These are phyloP conservation scores for Claviceps paspali DNA, from an alignment of 2,329 filamentous ascomycete genomes.

Conservation along the genomic window DNA sequence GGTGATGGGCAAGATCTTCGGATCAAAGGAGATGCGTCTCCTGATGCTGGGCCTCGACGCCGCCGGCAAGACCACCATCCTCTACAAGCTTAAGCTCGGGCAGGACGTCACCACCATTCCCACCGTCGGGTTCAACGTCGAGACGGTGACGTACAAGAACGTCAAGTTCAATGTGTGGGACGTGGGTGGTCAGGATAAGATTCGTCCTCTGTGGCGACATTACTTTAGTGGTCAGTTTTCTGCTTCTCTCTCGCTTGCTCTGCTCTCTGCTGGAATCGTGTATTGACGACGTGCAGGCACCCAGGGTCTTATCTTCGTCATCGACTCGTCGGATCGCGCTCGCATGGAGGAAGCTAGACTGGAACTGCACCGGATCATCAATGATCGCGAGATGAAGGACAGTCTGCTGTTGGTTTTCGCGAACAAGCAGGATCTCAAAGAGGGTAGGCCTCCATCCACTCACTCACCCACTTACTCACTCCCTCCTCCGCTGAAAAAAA, in stretches of 20 bases:
- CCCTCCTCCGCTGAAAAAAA: too few species aligned
- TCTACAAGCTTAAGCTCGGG: conserved; percentile 99
- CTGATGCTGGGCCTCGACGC: conserved; percentile 99
- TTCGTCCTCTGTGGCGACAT: conserved; percentile 96
- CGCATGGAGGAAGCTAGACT: conserved; percentile 96
- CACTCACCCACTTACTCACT: neutral
- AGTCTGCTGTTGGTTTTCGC: conserved; percentile 93
- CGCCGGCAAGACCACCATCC: conserved; percentile 98
- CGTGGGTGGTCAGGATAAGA: conserved; percentile 99
- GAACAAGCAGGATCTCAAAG: conserved; percentile 99
- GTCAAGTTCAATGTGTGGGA: conserved; percentile 99
- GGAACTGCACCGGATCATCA: conserved; percentile 95
- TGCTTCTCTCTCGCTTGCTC: neutral
- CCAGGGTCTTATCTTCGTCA: conserved; percentile 98
- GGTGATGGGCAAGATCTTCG: conserved; percentile 97
- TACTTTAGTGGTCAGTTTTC: conserved; percentile 65
- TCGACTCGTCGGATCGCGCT: conserved; percentile 90
- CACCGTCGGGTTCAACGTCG: conserved; percentile 99
- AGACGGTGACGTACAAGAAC: conserved; percentile 99
- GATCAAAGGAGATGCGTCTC: conserved; percentile 99
- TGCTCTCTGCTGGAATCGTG: neutral
- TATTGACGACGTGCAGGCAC: conserved; percentile 75
- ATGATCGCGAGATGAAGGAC: conserved; percentile 96
- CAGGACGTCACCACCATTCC: conserved; percentile 98
- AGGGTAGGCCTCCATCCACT: conserved; percentile 35